Conservation (phyloP, 805 yeast genomes). For the Metschnikowia continentalis region DNA sequence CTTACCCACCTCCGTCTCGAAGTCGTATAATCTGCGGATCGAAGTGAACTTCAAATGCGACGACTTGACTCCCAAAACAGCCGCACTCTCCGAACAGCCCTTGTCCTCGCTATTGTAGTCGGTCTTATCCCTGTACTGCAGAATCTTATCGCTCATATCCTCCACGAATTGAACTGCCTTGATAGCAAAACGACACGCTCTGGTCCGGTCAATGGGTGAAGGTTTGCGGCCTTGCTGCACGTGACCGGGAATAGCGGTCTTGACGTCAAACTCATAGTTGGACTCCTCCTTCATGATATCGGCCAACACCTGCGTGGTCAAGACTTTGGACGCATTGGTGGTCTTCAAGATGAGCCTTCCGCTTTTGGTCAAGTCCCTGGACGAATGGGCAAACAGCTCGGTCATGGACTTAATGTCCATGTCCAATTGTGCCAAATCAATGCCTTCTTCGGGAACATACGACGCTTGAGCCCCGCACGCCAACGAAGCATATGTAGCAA, state of each 20-base stretch:
- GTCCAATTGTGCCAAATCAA: conserved; percentile 55
- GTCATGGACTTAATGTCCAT: conserved; percentile 61
- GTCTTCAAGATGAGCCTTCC: conserved; percentile 70
- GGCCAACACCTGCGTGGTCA: conserved; percentile 65
- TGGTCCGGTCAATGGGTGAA: conserved; percentile 70
- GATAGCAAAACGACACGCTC: conserved; percentile 68
- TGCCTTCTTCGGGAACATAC: conserved; percentile 72
- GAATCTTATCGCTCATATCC: conserved; percentile 24
- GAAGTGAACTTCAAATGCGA: conserved; percentile 73
- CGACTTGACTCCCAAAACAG: conserved; percentile 78
- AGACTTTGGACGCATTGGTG: conserved; percentile 64
- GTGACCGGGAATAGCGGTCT: conserved; percentile 81
- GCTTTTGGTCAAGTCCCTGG: conserved; percentile 57
- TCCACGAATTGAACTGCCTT: conserved; percentile 70
- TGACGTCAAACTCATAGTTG: conserved; percentile 64
- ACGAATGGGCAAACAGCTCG: conserved; percentile 54
- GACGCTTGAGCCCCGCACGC: conserved; percentile 72
- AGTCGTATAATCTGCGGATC: conserved; percentile 74
- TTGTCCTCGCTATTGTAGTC: conserved; percentile 33
- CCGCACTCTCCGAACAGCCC: conserved; percentile 51
- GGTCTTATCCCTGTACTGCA: conserved; percentile 21
- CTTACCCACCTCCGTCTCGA: conserved; percentile 72
- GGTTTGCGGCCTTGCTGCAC: conserved; percentile 84
- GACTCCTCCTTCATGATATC: conserved; percentile 63
- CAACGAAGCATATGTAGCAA: conserved; percentile 65